Base-by-base conservation (phyloP, 768 basidiomycete species). In the Lepiota brunneoincarnata region DNA sequence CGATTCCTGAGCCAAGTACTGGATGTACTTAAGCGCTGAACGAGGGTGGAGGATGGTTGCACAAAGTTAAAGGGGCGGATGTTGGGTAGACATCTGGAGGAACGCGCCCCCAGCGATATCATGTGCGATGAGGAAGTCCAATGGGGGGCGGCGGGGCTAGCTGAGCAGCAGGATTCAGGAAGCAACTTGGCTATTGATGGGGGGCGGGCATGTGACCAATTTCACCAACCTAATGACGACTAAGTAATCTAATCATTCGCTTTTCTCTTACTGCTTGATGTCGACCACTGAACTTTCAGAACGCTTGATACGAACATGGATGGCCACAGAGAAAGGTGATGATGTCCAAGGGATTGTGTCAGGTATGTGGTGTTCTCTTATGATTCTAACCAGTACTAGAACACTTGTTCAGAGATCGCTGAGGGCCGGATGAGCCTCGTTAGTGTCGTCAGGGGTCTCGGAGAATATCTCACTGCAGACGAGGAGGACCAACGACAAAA, bases 401-500 rank as follows among this genome's bases (percentile, higher is more conserved):
- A 5, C 23, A 35, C 48, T 51, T 58, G 55, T 50, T 40, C 63
- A 80, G 76, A 75, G 61, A 74, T 80, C 57, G 79, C 82, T 12
- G 72, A 73, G 56, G 84, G 83, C 17, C 67, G 75, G 18, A 68
- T 80, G 7, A 79, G 84, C 17, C 73, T 97, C 12, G 72, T 94
- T 4, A 80, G 86, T 57, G 72, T 98, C 18, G 91, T 98, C 34
- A 93, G 91, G 64, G 84, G 86, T 21, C 79, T 97, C 0, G 92
- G 92, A 38, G 87, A 91, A 60, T 93, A 89, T 63, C 74, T 99
- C 12, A 95, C 91, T 0, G 85, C 91, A 1, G 91, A 94, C 54
- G 89, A 96, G 51, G 90, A 87, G 61, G 73, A 76, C 3, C 68
- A 88, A 10, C 79, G 96, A 24, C 80, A 82, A 7, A 92, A 92